Base-by-base conservation (phyloP, 768 basidiomycete genomes). In the Boletus sp. region DNA sequence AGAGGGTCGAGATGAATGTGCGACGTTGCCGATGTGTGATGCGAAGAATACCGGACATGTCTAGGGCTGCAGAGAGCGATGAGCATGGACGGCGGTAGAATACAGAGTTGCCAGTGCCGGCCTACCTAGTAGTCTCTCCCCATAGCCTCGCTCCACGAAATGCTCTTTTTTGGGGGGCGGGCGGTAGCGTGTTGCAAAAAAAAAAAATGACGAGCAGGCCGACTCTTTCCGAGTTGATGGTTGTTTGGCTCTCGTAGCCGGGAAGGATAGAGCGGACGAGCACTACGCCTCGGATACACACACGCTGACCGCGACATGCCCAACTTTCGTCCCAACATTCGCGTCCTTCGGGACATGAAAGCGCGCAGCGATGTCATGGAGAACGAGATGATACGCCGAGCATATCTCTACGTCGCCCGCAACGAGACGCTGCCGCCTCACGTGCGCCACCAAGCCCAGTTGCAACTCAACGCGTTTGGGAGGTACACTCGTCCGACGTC, bases 351-450 rank as follows among this genome's bases (percentile, higher is more conserved):
- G 69, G 91, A 93, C 71, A 83, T 91, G 53, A 89, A 89, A 64
- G 89, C 87, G 24, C 87, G 90, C 50, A 69, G 81, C 18, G 84
- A 85, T 56, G 88, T 92, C 57, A 75, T 77, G 56, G 81, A 81
- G 45, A 86, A 87, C 69, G 96, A 98, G 71, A 78, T 96, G 47
- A 78, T 86, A 30, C 86, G 95, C 18, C 81, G 92, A 45, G 95
- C 96, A 0, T 95, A 96, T 73, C 85, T 98, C 49, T 94, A 86
- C 73, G 90, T 98, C 63, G 94, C 95, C 24, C 84, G 96, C 57
- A 98, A 98, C 75, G 86, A 91, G 69, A 83, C 87, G 2, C 76
- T 98, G n/a, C 87, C 94, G 15, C 79, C 92, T 3, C 87, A 91
- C 68, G 83, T 98, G 47, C 90, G 96, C 54, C 91, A 94, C 71